Evolutionary conservation across 2,329 filamentous ascomycete species (phyloP), one percentile per base, ranked within the genome.

Genomic region (Didymella pinodella): DNA sequence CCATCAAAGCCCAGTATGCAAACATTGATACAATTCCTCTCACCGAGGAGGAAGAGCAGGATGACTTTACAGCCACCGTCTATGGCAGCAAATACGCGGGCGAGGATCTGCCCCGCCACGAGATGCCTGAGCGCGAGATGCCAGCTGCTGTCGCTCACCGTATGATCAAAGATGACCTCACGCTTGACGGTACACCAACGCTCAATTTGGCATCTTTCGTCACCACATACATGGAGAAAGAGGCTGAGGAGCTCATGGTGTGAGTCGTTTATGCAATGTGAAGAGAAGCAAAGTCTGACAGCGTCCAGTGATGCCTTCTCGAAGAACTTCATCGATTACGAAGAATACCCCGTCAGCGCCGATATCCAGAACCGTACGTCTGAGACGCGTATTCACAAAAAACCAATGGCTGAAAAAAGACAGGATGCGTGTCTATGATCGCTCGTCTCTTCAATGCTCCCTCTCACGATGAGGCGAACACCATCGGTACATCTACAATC

Each of bases 211-310:
- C 94, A 29, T 93, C 90, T 36, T 98, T 98, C 73, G 93, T 97
- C 65, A 97, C 93, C 1, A 97, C 94, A 0, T 97, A 96, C 82
- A 97, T 97, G 93, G 90, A 92, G 54, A 91, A 97, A 45, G 94
- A 97, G 78, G 93, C 90, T 20, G 93, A 97, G 81, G 93, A 96
- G 79, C 90, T 97, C 79, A 98, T 98, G 94, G 82, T 88, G 65
- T 73, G 69, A 46, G 92, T 58, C 2, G 18, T 4, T 2, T 7
- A 2, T 29, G 11, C 7, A 2, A 16, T 2, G 11, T 7, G 14
- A 28, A 0, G 7, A 28, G 34, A 41, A 11, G 11, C 12, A 20
- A 5, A 12, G 12, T 16, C 16, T 16, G 26, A 25, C 22, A 43
- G 14, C 40, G 28, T 16, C 4, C 34, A 75, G 72, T 58, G 93